phyloP scores from a whole-genome alignment of 179 eudicot species.

The Silene coronaria region DNA sequence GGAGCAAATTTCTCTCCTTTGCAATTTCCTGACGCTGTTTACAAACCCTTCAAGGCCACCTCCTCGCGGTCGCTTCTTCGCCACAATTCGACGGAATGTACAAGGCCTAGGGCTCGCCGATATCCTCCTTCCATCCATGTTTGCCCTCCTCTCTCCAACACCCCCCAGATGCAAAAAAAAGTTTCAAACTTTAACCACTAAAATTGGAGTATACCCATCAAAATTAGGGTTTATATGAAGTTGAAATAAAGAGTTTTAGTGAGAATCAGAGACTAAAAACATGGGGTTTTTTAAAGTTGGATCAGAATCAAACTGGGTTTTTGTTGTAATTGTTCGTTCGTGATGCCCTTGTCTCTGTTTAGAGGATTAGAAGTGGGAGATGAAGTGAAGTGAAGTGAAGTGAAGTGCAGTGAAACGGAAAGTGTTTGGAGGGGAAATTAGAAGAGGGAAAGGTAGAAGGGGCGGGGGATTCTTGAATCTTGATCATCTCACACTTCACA shows the following conservation, averaged over 20 bases:
- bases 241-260: slow-evolving; percentile 16
- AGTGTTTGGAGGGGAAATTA: not conserved
- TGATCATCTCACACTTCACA: too few relatives aligned
- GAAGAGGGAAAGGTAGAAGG: not conserved
- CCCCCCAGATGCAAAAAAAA: not conserved
- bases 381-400: not conserved
- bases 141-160: not conserved
- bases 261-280: slow-evolving; percentile 7
- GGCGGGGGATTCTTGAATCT: too few relatives aligned
- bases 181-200: not conserved
- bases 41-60: slow-evolving; percentile 60
- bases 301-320: not conserved
- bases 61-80: slow-evolving; percentile 54
- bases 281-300: not conserved
- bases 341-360: not conserved
- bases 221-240: slow-evolving; percentile 6
- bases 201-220: not conserved
- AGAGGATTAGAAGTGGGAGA: not conserved
- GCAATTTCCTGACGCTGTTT: slow-evolving; percentile 74
- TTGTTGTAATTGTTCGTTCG: not conserved
- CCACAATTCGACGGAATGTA: slow-evolving; percentile 56
- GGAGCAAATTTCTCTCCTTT: slow-evolving; percentile 77
- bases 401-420: not conserved
- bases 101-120: slow-evolving; percentile 82
- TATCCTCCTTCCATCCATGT: slow-evolving; percentile 77